Evolutionary conservation across 202 grass and related monocot genomes (phyloP).

Genomic region (Brachypodium distachyon): DNA sequence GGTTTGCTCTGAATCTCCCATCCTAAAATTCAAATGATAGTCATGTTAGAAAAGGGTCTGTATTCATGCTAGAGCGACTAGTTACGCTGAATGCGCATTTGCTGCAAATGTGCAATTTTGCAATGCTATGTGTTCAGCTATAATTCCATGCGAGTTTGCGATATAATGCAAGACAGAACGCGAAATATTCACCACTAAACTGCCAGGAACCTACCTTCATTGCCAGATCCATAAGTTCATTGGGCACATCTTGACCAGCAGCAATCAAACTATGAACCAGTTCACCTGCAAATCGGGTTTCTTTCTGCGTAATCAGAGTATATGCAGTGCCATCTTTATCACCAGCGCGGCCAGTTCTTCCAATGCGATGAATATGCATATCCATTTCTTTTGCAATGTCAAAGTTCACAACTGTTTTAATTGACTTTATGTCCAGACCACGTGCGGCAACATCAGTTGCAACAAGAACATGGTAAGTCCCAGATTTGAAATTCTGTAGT

Average conservation of each 20-base stretch:
- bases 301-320: slow-evolving; percentile 89
- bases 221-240: slow-evolving; percentile 90
- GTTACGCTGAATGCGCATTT: not conserved
- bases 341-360: slow-evolving; percentile 90
- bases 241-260: slow-evolving; percentile 73
- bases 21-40: slow-evolving; percentile 50
- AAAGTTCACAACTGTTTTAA: slow-evolving; percentile 97
- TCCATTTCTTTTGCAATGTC: slow-evolving; percentile 98
- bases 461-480: slow-evolving; percentile 87
- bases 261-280: slow-evolving; percentile 87
- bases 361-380: slow-evolving; percentile 97
- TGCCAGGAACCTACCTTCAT: slow-evolving; percentile 74
- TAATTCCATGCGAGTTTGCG: not conserved
- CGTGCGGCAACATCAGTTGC: slow-evolving; percentile 98
- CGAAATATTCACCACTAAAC: not conserved
- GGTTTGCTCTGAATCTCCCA: slow-evolving; percentile 85
- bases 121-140: not conserved
- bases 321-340: slow-evolving; percentile 98
- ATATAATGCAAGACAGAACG: not conserved
- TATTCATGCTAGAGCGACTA: not conserved
- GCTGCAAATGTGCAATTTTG: not conserved
- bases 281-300: slow-evolving; percentile 86
- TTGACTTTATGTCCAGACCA: slow-evolving; percentile 97
- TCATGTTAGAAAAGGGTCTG: not conserved
- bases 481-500: slow-evolving; percentile 90